Evolutionary conservation across 2,329 filamentous ascomycete genomes (phyloP).

Genomic region (Penicillium sumatraense): DNA sequence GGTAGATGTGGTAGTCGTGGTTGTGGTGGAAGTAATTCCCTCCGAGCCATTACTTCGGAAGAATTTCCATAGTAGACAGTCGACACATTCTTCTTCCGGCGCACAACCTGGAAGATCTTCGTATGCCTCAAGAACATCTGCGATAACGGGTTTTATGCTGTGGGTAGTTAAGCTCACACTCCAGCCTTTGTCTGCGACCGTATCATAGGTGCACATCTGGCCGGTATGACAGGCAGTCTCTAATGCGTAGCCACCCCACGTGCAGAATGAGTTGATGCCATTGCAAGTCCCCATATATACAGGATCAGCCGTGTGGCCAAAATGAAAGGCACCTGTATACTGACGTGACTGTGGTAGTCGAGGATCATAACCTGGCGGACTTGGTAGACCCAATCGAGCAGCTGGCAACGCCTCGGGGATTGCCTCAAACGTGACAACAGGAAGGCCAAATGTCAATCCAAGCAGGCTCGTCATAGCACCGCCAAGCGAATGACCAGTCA

Average conservation of each 20-base stretch:
- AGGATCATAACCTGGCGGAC: conserved; percentile 73
- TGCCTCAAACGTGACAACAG: conserved; percentile 88
- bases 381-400: conserved; percentile 79
- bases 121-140: conserved; percentile 83
- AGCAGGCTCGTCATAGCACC: conserved; percentile 87
- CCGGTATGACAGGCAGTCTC: conserved; percentile 93
- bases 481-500: conserved; percentile 90
- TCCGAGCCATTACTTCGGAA: conserved; percentile 90
- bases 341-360: conserved; percentile 68
- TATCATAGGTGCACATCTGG: conserved; percentile 86
- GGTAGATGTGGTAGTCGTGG: conserved; percentile 62
- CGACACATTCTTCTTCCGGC: conserved; percentile 77
- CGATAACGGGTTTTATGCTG: conserved; percentile 85
- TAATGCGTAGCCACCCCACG: conserved; percentile 89
- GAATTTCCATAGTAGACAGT: conserved; percentile 93
- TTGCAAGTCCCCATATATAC: conserved; percentile 95
- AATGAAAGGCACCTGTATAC: conserved; percentile 82
- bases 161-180: conserved; percentile 89
- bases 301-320: conserved; percentile 94
- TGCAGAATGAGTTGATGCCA: conserved; percentile 84
- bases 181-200: conserved; percentile 89
- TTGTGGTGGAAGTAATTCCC: conserved; percentile 63
- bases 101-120: conserved; percentile 78
- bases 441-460: conserved; percentile 86
- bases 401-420: conserved; percentile 90